These are phyloP conservation scores for Leccinum insigne DNA, from an alignment of 1,284 basidiomycete genomes.

Conservation along the genomic window DNA sequence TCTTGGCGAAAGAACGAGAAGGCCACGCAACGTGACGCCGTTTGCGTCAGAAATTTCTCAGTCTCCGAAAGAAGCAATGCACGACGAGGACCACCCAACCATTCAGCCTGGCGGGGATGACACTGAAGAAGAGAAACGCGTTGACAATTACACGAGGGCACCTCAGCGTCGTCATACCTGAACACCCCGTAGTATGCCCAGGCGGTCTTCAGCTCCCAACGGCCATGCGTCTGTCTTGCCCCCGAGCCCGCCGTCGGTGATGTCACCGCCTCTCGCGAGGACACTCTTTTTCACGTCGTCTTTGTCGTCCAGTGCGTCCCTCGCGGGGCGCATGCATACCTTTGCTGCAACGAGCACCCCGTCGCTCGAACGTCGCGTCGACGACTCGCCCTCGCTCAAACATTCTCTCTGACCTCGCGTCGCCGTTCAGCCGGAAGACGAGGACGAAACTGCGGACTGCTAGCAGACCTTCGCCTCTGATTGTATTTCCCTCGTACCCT, in stretches of 20 bases:
- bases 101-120: neutral
- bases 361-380: neutral
- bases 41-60: slow-evolving; percentile 9
- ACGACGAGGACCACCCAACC: neutral
- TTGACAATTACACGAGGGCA: slow-evolving; percentile 20
- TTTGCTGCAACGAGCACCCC: neutral
- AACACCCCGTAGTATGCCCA: slow-evolving; percentile 5
- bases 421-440: slow-evolving; percentile 16
- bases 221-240: slow-evolving; percentile 27
- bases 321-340: slow-evolving; percentile 9
- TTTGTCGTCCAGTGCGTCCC: slow-evolving; percentile 19
- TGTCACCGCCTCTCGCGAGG: slow-evolving; percentile 32
- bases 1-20: neutral
- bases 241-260: slow-evolving; percentile 29
- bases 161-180: slow-evolving; percentile 18
- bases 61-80: neutral
- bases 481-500: slow-evolving; percentile 28
- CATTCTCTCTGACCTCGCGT: slow-evolving; percentile 15
- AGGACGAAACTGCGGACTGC: slow-evolving; percentile 1
- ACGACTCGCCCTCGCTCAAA: slow-evolving; percentile 7
- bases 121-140: neutral
- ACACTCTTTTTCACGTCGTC: slow-evolving; percentile 30
- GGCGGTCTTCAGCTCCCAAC: slow-evolving; percentile 18
- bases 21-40: slow-evolving; percentile 13
- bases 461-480: slow-evolving; percentile 8